Evolutionary conservation across 2,329 filamentous ascomycete species (phyloP), one percentile per base, ranked within the genome.

Genomic region (Ophiocordyceps polyrhachis-furcata): DNA sequence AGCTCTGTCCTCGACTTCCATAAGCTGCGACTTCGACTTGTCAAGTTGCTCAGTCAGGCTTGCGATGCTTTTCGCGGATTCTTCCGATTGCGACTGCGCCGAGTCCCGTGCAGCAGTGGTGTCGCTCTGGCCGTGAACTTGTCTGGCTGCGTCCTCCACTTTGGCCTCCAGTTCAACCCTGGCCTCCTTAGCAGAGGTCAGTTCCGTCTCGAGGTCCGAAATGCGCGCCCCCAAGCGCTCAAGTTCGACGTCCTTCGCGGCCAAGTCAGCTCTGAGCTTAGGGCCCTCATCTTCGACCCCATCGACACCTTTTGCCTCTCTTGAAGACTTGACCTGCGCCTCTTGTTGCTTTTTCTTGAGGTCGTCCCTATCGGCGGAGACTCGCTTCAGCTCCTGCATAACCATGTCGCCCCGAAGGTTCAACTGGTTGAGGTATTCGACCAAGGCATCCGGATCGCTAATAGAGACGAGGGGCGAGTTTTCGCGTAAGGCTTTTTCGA

Each of bases 381-480:
- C 78, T 13, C 86, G 73, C 64, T 93, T 95, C 46, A 95, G 69
- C 62, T 98, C 91, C 41, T 93, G 83, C 74, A 93, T 80, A 3
- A 93, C 79, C 83, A 98, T 93, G 54, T 93, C 85, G 40, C 81
- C 80, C 56, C 93, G 89, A 44, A 88, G 62, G 49, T 80, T 89
- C 38, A 93, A 64, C 60, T 95, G 86, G 52, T 81, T 86, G 25
- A 98, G 70, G 56, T 95, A 98, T 61, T 96, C 89, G 7, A 87
- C 74, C 31, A 98, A 69, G 2, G 87, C 81, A 44, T 77, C 75
- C 0, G 89, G 85, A 48, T 98, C 91, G 52, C 70, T 73, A 53
- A 98, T 94, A 15, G 86, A 89, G 5, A 84, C 83, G 32, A 96
- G 67, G 2, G 91, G 89, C 0, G 91, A 98, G 54, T 93, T 84